Evolutionary conservation across 139 green algal genomes (phyloP), one percentile per base, ranked within the genome.

Genomic region (Pycnococcus provasolii): DNA sequence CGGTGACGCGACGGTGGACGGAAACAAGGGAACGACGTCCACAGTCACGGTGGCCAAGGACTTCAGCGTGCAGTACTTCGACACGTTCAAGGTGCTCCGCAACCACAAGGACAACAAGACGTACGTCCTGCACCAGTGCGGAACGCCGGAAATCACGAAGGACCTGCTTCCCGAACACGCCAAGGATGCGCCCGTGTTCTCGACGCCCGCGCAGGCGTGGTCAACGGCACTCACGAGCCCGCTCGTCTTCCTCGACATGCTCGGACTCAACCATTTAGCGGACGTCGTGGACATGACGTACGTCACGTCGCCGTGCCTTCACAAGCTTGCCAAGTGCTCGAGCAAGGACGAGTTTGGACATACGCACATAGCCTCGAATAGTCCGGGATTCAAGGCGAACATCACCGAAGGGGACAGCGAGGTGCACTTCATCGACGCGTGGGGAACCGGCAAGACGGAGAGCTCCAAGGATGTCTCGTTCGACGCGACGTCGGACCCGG

Each of bases 201-300:
- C 4, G 4, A 48, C 65, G 42, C 62, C 62, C 8, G 5, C 64
- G 45, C 42, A 57, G 5, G 44, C 9, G 13, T n/a, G 45, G 26
- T 15, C 45, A 4, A 15, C 42, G 13, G 7, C 5, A 4, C 6
- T 9, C 5, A 66, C 62, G 42, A 15, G 65, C 6, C 4, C 13
- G 5, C 4, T 66, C n/a, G 4, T 11, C 8, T 69, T 69, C 62
- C 51, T 69, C 6, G 62, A 69, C 13, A 11, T 66, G 42, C 62
- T 69, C 8, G 44, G 42, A n/a, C 48, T 69, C 9, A 11, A 9
- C 9, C 37, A 64, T 40, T 39, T 40, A 11, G 11, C 47, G 37
- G 39, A 53, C 15, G 5, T 53, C 4, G 41, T 48, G 37, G 58
- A 60, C 41, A 15, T 5, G 37, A 13, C n/a, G 58, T 64, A 1